Evolutionary conservation across 352 stramenopile genomes (phyloP), one percentile per base, ranked within the genome.

Genomic region (Aphanomyces cochlioides): DNA sequence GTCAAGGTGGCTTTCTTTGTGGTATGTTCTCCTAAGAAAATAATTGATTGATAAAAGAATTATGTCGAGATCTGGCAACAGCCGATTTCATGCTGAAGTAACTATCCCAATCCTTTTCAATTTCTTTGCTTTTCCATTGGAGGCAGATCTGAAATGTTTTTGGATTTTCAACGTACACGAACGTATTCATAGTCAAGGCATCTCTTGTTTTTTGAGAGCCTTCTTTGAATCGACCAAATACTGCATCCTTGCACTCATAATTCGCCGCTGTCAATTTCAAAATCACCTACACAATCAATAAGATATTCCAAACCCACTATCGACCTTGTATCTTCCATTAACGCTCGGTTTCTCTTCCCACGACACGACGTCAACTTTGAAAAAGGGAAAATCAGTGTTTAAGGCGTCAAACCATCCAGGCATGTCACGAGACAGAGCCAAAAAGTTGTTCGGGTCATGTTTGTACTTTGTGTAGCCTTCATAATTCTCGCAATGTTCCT

Each of bases 61-160:
- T 87, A 89, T 3, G 43, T 77, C 64, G 75, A 81, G 60, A 64
- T 81, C 43, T 73, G 71, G 66, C 96, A 97, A 66, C 92, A 82
- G 65, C 92, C 74, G 1, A 97, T 77, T 3, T 93, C 69, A 47
- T 85, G 67, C 36, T 28, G 28, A 28, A 28, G 28, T 28, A 28
- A 28, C 28, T 2, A 28, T 28, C 28, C 28, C 28, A 28, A 28
- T 28, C 28, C 28, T 28, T 28, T 28, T 28, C 28, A 96, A 38
- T 37, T 96, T 72, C 34, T 72, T 66, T 12, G 77, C 47, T 72
- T 96, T 97, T 39, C 96, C 83, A 28, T 82, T 63, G 59, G 96
- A 96, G 74, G 96, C 96, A 21, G 96, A 75, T 53, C 81, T 90
- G 7, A 89, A 77, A 71, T 96, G 96, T 5, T 83, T 94, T 76